Percentiles rank a stretch among this genome's conserved stretches.
Conservation (phyloP, 148 eudicot genomes). For the Chenopodium quinoa region DNA sequence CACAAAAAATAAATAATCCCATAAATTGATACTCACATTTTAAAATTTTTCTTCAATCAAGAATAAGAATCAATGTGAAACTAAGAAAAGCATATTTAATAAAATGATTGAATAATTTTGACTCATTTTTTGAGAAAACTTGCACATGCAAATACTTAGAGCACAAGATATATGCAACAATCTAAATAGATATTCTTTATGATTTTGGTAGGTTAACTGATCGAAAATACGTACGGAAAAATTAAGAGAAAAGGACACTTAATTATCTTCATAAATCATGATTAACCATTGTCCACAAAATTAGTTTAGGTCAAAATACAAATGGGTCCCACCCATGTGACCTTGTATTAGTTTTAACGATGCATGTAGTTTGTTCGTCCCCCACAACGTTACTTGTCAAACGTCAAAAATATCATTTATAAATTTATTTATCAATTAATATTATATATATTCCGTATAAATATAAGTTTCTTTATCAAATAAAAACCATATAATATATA, state of each 20-base stretch:
- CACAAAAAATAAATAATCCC: no score
- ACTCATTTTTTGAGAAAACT: no score
- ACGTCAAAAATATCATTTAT: not conserved
- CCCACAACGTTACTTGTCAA: slow-evolving; percentile 9
- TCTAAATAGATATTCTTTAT: not conserved
- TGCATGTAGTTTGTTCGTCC: slow-evolving; percentile 6
- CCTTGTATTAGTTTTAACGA: not conserved
- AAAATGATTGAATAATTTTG: no score
- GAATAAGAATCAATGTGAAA: not conserved
- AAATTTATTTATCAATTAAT: no score
- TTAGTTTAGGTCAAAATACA: not conserved
- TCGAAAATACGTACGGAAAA: not conserved
- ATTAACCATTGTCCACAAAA: not conserved
- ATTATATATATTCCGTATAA: not conserved
- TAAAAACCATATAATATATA: not conserved
- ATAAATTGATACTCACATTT: no score
- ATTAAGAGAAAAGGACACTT: not conserved
- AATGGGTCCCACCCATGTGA: slow-evolving; percentile 13
- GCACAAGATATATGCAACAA: not conserved
- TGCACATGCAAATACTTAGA: not conserved
- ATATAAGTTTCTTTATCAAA: not conserved
- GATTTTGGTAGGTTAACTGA: not conserved
- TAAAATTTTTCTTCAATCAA: no score
- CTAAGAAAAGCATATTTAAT: no score
- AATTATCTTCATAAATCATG: not conserved